Evolutionary conservation across 257 asterid species (phyloP), one percentile per base, ranked within the genome.

Genomic region (Fraxinus excelsior): DNA sequence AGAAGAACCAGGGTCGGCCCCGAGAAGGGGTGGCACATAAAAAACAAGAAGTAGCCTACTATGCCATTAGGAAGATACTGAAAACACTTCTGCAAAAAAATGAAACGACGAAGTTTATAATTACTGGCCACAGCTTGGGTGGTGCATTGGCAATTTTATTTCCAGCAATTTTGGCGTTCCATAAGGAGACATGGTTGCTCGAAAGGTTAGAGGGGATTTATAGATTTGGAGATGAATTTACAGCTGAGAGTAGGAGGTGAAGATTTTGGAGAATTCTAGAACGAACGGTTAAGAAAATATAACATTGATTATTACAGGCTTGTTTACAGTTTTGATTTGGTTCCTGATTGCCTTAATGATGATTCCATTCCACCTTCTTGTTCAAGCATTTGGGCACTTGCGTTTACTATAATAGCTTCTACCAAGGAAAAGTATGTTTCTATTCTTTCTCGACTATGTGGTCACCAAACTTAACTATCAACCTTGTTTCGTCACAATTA

Each of bases 371-470:
- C 0, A 80, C 86, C 5, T 60, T 78, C 74, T 12, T 90, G 96
- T 90, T 82, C 85, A 86, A 84, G 87, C 96, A 90, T 68, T 87
- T 88, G 13, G 96, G 92, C 70, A 78, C 84, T 0, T 88, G 96
- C 74, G 13, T 90, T 6, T 90, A 86, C 78, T 80, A 70, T 42
- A 83, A 90, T 76, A 82, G 91, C 87, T 72, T 74, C 81, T 90
- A 90, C 60, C 2, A 74, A 19, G 86, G 86, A 35, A 74, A 75
- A 73, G 85, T 86, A 74, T 26, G 73, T 40, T 40, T 40, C 16
- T 0, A 40, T 40, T 37, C 49, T 40, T 2, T 40, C 16, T 40
- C 16, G 11, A 37, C 2, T 37, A 31, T 31, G 32, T 35, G 9
- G 9, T 35, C 40, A 35, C 9, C 40, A 35, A 35, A 37, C 42